Percentiles rank a stretch among this genome's conserved stretches.
These are phyloP conservation scores for Glycine soja DNA, from an alignment of 306 rosid genomes.

Conservation along the genomic window DNA sequence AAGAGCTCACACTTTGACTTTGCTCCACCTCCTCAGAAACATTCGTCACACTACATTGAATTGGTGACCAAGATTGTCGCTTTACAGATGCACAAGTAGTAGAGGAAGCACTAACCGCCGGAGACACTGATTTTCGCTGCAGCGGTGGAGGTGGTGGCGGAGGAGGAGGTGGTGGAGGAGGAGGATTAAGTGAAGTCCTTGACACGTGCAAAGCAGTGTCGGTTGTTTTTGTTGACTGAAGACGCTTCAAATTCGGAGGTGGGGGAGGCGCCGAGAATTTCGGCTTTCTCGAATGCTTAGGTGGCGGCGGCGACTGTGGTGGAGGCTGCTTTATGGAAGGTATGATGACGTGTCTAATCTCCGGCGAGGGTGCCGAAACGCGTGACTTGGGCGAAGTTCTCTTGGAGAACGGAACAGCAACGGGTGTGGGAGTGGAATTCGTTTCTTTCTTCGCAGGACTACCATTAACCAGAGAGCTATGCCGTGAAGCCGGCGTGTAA, in stretches of 20 bases:
- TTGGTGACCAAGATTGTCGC: slow-evolving; percentile 50
- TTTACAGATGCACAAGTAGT: slow-evolving; percentile 38
- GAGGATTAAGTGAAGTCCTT: slow-evolving; percentile 45
- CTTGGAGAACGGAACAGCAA: slow-evolving; percentile 69
- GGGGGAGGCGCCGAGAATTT: slow-evolving; percentile 83
- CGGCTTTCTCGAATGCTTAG: slow-evolving; percentile 55
- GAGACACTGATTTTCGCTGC: slow-evolving; percentile 42
- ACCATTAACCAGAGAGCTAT: slow-evolving; percentile 56
- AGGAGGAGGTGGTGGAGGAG: slow-evolving; percentile 42
- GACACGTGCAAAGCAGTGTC: slow-evolving; percentile 39
- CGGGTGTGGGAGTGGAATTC: slow-evolving; percentile 27
- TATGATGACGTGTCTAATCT: slow-evolving; percentile 52
- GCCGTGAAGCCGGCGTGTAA: slow-evolving; percentile 77
- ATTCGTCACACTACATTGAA: slow-evolving; percentile 51
- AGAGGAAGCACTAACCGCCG: slow-evolving; percentile 42
- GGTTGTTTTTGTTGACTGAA: slow-evolving; percentile 57
- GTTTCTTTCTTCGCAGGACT: slow-evolving; percentile 47
- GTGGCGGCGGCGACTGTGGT: slow-evolving; percentile 48
- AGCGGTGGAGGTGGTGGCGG: slow-evolving; percentile 41
- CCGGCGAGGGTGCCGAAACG: slow-evolving; percentile 58
- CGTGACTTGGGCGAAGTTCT: slow-evolving; percentile 83
- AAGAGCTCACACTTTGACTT: slow-evolving; percentile 44
- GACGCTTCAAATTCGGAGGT: slow-evolving; percentile 63
- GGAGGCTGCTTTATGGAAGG: slow-evolving; percentile 56
- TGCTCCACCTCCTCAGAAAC: slow-evolving; percentile 39